These are phyloP conservation scores for Kluyveromyces dobzhanskii DNA, from an alignment of 805 yeast species.

Conservation along the genomic window DNA sequence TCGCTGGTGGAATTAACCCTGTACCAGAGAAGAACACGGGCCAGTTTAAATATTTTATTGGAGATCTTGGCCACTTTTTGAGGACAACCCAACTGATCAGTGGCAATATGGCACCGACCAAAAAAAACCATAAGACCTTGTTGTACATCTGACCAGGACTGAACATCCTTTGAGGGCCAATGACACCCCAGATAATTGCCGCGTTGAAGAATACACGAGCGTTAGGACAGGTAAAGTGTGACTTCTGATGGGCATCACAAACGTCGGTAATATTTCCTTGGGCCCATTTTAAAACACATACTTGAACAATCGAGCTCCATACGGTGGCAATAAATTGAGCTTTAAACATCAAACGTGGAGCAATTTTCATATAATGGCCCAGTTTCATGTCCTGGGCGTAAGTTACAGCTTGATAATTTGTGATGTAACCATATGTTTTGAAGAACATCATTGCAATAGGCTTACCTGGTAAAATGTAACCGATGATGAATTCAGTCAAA, in stretches of 20 bases:
- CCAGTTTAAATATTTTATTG: slow-evolving; percentile 44
- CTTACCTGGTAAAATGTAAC: slow-evolving; percentile 47
- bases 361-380: slow-evolving; percentile 57
- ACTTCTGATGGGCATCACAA: slow-evolving; percentile 36
- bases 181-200: slow-evolving; percentile 53
- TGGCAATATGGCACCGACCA: slow-evolving; percentile 46
- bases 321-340: slow-evolving; percentile 40
- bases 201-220: slow-evolving; percentile 43
- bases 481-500: slow-evolving; percentile 41
- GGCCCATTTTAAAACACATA: slow-evolving; percentile 37
- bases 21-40: slow-evolving; percentile 50
- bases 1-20: slow-evolving; percentile 59
- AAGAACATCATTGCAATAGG: slow-evolving; percentile 54
- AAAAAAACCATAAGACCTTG: slow-evolving; percentile 48
- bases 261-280: slow-evolving; percentile 31
- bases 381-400: slow-evolving; percentile 50
- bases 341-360: slow-evolving; percentile 52
- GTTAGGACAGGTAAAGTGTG: slow-evolving; percentile 41
- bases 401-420: slow-evolving; percentile 45
- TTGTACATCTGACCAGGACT: slow-evolving; percentile 41
- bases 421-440: slow-evolving; percentile 51
- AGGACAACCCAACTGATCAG: slow-evolving; percentile 33
- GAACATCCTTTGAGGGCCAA: slow-evolving; percentile 58
- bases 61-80: slow-evolving; percentile 33
- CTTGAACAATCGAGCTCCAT: slow-evolving; percentile 37